Percentiles rank a stretch among this genome's conserved stretches.
phyloP scores from a whole-genome alignment of 495 filamentous ascomycete species.

The Hypoxylon subgilvum region DNA sequence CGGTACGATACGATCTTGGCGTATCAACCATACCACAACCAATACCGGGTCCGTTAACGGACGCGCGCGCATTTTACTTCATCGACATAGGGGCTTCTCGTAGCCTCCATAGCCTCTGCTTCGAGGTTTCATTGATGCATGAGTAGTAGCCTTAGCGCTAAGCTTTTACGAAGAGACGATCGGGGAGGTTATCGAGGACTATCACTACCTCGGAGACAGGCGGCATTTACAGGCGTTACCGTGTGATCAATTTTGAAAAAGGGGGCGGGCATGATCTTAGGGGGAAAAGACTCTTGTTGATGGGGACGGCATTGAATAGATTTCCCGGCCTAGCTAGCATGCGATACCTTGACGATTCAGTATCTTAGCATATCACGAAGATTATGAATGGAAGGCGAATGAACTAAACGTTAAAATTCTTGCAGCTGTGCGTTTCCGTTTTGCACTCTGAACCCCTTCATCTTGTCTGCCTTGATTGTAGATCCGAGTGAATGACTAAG shows the following conservation, averaged over 20 bases:
- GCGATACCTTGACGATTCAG: constrained; percentile 21
- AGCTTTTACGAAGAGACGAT: constrained; percentile 40
- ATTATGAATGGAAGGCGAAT: constrained; percentile 32
- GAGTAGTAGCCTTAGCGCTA: constrained; percentile 29
- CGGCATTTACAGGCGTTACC: constrained; percentile 38
- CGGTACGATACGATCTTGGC: constrained; percentile 11
- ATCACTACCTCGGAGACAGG: constrained; percentile 33
- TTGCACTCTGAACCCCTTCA: too few species aligned
- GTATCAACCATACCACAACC: constrained; percentile 13
- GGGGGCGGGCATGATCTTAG: constrained; percentile 27
- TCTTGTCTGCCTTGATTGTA: too few species aligned
- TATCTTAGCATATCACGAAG: too few species aligned
- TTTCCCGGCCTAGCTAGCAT: constrained; percentile 24
- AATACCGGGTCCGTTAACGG: constrained; percentile 8
- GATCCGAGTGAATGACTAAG: too few species aligned
- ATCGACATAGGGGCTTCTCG: not conserved
- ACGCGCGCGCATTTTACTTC: not conserved
- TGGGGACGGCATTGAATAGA: constrained; percentile 28
- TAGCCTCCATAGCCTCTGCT: constrained; percentile 25
- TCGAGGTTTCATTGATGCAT: constrained; percentile 33
- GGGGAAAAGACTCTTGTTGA: constrained; percentile 22
- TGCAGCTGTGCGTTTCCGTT: not conserved
- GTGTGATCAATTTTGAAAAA: constrained; percentile 32
- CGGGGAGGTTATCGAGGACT: constrained; percentile 31
- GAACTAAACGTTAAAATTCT: constrained; percentile 5